Evolutionary conservation across 768 basidiomycete genomes (phyloP).

Genomic region (Phanerochaete carnosa): DNA sequence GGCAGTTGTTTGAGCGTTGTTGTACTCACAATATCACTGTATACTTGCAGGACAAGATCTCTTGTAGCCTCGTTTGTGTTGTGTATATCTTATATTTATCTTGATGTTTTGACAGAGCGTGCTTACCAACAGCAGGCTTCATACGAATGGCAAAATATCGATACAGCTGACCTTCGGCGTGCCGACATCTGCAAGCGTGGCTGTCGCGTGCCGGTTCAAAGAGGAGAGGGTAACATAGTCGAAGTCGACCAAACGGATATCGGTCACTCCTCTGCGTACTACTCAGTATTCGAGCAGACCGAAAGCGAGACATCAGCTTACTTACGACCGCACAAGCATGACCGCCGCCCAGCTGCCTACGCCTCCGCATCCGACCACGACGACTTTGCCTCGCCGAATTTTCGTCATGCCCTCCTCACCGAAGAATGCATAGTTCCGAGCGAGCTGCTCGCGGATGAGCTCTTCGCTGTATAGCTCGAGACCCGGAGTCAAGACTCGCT

Average conservation of each 20-base stretch:
- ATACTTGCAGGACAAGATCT: not conserved
- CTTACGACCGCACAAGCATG: conserved; percentile 89
- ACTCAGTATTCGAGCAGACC: not conserved
- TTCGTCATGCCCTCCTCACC: conserved; percentile 84
- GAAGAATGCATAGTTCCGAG: conserved; percentile 93
- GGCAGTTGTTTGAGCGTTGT: not conserved
- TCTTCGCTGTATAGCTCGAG: conserved; percentile 83
- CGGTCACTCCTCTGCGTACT: conserved; percentile 60
- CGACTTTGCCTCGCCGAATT: conserved; percentile 72
- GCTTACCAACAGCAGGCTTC: not conserved
- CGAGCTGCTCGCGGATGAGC: conserved; percentile 84
- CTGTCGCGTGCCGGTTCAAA: conserved; percentile 92
- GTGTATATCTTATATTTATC: conserved; percentile 5
- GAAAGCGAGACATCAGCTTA: conserved; percentile 17
- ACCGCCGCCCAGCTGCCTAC: conserved; percentile 96
- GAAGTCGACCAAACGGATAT: conserved; percentile 85
- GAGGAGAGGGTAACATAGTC: conserved; percentile 96
- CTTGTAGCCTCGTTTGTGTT: not conserved
- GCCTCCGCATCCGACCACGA: conserved; percentile 92
- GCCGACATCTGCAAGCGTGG: conserved; percentile 85
- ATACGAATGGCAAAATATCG: no score
- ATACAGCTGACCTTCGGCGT: conserved; percentile 87
- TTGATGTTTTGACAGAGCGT: not conserved
- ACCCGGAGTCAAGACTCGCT: no score
- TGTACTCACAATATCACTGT: not conserved